These are phyloP conservation scores for Exsudoporus frostii DNA, from an alignment of 768 basidiomycete species.

Conservation along the genomic window DNA sequence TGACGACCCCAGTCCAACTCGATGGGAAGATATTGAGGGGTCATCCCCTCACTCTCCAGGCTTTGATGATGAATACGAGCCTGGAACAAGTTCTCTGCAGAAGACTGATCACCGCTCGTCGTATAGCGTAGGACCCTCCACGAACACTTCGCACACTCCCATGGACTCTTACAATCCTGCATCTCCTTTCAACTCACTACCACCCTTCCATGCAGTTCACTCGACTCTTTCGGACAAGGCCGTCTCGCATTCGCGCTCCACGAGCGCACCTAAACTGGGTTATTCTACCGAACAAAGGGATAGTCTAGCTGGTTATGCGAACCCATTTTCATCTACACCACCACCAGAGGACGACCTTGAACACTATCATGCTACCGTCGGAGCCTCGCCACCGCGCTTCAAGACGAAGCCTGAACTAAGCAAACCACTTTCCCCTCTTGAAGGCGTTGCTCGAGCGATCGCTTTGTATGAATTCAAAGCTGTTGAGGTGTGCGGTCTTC, in stretches of 20 bases:
- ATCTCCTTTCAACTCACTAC: constrained; percentile 35
- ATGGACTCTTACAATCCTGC: constrained; percentile 32
- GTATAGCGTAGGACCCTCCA: constrained; percentile 13
- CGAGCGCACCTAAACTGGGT: constrained; percentile 27
- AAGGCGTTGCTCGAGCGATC: constrained; percentile 69
- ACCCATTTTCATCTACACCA: constrained; percentile 29
- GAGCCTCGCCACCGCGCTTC: constrained; percentile 32
- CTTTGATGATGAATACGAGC: constrained; percentile 46
- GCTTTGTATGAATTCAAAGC: constrained; percentile 74
- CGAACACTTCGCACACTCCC: constrained; percentile 6
- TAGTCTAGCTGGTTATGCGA: constrained; percentile 10
- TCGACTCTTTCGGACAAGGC: constrained; percentile 33
- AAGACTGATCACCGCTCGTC: constrained; percentile 24
- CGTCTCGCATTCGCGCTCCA: constrained; percentile 33
- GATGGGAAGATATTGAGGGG: constrained; percentile 33
- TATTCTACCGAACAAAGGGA: constrained; percentile 11
- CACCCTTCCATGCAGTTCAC: constrained; percentile 33
- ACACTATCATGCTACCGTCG: constrained; percentile 3
- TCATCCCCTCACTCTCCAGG: constrained; percentile 9
- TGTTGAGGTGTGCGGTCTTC: constrained; percentile 50
- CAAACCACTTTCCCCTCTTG: constrained; percentile 46
- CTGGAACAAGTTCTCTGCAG: constrained; percentile 38
- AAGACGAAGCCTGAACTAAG: constrained; percentile 49
- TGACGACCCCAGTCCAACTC: constrained; percentile 9
- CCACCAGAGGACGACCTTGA: constrained; percentile 21